phyloP scores from a whole-genome alignment of 2,329 filamentous ascomycete genomes.

The Fusarium sp. region DNA sequence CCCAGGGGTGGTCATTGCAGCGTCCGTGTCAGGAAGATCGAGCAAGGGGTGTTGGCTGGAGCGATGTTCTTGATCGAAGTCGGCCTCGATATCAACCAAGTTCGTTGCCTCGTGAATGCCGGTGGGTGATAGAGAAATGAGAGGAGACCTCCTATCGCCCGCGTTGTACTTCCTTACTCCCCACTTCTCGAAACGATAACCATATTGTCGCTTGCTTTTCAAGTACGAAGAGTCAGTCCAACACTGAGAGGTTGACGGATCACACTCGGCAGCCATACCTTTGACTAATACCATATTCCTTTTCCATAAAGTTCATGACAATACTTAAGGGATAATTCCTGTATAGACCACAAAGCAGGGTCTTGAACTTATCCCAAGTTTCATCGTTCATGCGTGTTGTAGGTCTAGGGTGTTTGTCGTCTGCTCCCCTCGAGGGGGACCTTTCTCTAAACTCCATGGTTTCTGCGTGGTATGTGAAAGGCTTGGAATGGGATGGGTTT shows the following conservation, averaged over 20 bases:
- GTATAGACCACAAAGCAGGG: slow-evolving; percentile 40
- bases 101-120: slow-evolving; percentile 15
- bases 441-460: slow-evolving; percentile 27
- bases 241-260: neutral
- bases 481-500: neutral
- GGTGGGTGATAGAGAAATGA: slow-evolving; percentile 2
- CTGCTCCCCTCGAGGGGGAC: slow-evolving; percentile 16
- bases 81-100: slow-evolving; percentile 7
- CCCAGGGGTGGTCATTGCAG: neutral
- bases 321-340: slow-evolving; percentile 37
- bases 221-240: slow-evolving; percentile 5
- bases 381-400: slow-evolving; percentile 44
- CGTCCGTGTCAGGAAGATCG: neutral
- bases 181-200: slow-evolving; percentile 50
- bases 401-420: slow-evolving; percentile 30
- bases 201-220: slow-evolving; percentile 49
- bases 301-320: slow-evolving; percentile 41
- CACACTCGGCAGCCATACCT: slow-evolving; percentile 33
- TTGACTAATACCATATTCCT: slow-evolving; percentile 29
- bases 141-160: slow-evolving; percentile 30
- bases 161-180: slow-evolving; percentile 46
- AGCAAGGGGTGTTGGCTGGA: slow-evolving; percentile 1
- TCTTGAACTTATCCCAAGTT: slow-evolving; percentile 40
- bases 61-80: slow-evolving; percentile 4
- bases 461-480: neutral